Evolutionary conservation across 371 early-diverging fungal species (phyloP), one percentile per base, ranked within the genome.

Genomic region (Rhizopus arrhizus): DNA sequence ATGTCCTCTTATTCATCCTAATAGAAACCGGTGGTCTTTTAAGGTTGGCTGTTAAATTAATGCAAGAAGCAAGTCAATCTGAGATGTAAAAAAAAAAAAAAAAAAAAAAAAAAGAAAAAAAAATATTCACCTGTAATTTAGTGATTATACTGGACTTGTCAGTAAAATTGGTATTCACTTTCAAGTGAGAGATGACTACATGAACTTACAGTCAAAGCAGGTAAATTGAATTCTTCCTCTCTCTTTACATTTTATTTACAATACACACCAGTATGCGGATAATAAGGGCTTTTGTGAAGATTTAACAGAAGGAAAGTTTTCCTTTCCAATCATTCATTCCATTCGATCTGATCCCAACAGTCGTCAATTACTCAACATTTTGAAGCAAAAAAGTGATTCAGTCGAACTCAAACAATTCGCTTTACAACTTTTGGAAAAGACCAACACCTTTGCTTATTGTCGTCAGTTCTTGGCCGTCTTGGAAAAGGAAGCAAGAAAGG

Each of bases 211-310:
- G 58, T 93, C 96, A 4, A 79, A 77, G 32, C 82, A 85, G 60
- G 93, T 90, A 86, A 61, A 50, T 40, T 1, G 8, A 40, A 54
- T 56, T 41, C 4, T 35, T 12, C 41, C 12, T 22, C 5, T 57
- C 3, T 12, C 12, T 5, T 12, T 12, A 4, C 16, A 16, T 13
- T 38, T 40, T 32, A 15, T 41, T 42, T 13, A 31, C 22, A 38
- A 16, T 32, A 3, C 40, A 0, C 31, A 13, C 16, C 64, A 92
- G 87, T 98, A 95, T 62, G 78, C 89, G 7, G 85, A 91, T 45
- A 92, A 90, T 77, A 98, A 98, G 69, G 97, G 97, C 22, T 98
- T 91, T 69, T 95, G 95, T 61, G 97, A 98, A 76, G 99, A 98
- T 69, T 70, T 98, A 61, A 95, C 95, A 0, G 99, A 98, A 75